Evolutionary conservation across 352 stramenopile species (phyloP).

Genomic region (Phytopythium sindhum): DNA sequence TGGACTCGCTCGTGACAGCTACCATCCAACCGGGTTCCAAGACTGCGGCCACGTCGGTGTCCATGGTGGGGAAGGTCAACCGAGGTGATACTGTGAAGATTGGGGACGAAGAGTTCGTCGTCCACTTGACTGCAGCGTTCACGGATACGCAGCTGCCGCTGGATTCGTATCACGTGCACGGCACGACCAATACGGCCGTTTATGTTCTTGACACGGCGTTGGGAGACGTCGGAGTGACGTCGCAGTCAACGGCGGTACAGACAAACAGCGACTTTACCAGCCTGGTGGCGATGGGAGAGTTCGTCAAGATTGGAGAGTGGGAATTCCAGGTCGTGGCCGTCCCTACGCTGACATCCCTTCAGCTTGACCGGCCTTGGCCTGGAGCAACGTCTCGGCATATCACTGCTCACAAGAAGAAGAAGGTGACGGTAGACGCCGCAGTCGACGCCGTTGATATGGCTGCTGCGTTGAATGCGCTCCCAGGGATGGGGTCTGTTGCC

Average conservation of each 20-base stretch:
- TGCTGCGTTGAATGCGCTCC: conserved; percentile 32
- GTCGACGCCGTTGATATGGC: conserved; percentile 53
- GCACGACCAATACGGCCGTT: conserved; percentile 24
- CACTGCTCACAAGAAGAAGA: conserved; percentile 68
- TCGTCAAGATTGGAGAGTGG: conserved; percentile 51
- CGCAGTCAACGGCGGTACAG: conserved; percentile 23
- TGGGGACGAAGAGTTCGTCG: conserved; percentile 48
- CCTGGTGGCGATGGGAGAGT: conserved; percentile 32
- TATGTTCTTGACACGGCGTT: conserved; percentile 59
- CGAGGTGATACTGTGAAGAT: conserved; percentile 60
- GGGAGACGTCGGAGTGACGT: conserved; percentile 52
- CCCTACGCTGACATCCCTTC: conserved; percentile 30
- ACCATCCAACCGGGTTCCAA: conserved; percentile 49
- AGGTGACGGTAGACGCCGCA: conserved; percentile 47
- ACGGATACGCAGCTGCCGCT: conserved; percentile 64
- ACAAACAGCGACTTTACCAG: conserved; percentile 44
- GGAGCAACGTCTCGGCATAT: conserved; percentile 34
- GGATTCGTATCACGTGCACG: conserved; percentile 64
- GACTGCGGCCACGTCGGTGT: conserved; percentile 29
- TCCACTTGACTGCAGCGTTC: conserved; percentile 65
- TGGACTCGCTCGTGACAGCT: conserved; percentile 26
- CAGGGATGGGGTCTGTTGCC: conserved; percentile 53
- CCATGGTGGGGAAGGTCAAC: conserved; percentile 69
- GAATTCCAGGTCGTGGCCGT: conserved; percentile 46
- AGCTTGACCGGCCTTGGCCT: conserved; percentile 32